Evolutionary conservation across 2,329 filamentous ascomycete species (phyloP).

Genomic region (Penicillium hordei): DNA sequence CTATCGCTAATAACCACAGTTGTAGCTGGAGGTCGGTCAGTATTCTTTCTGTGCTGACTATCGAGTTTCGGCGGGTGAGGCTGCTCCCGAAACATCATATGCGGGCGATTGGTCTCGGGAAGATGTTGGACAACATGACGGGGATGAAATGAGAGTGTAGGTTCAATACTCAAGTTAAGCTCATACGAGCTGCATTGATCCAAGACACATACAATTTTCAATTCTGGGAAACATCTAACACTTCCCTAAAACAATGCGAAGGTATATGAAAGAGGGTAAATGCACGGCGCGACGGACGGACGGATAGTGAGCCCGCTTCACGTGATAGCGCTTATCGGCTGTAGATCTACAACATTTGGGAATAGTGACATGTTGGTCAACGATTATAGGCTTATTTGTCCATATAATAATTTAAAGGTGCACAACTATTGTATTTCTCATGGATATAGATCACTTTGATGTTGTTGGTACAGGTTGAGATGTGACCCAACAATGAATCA

Average conservation of each 20-base stretch:
- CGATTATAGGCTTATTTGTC: not conserved
- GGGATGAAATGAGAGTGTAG: constrained; percentile 5
- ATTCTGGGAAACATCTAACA: constrained; percentile 4
- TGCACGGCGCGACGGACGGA: constrained; percentile 20
- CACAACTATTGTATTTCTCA: not conserved
- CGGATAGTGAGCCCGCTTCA: constrained; percentile 27
- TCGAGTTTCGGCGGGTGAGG: not conserved
- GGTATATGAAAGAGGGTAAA: constrained; percentile 17
- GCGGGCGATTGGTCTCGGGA: constrained; percentile 3
- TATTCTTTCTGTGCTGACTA: constrained; percentile 15
- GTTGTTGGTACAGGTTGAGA: not conserved
- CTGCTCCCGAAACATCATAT: constrained; percentile 5
- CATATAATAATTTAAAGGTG: not conserved
- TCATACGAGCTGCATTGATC: constrained; percentile 6
- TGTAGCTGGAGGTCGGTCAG: constrained; percentile 20
- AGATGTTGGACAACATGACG: constrained; percentile 3
- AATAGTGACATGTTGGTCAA: not conserved
- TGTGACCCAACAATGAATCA: not conserved
- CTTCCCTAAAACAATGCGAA: constrained; percentile 7
- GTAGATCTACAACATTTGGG: constrained; percentile 1
- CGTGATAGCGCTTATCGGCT: constrained; percentile 33
- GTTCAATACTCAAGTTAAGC: constrained; percentile 2
- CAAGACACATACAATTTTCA: constrained; percentile 4
- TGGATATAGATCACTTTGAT: not conserved
- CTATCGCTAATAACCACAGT: not conserved